Base-by-base conservation (phyloP, 805 yeast genomes). In the Barnettozyma sp. region DNA sequence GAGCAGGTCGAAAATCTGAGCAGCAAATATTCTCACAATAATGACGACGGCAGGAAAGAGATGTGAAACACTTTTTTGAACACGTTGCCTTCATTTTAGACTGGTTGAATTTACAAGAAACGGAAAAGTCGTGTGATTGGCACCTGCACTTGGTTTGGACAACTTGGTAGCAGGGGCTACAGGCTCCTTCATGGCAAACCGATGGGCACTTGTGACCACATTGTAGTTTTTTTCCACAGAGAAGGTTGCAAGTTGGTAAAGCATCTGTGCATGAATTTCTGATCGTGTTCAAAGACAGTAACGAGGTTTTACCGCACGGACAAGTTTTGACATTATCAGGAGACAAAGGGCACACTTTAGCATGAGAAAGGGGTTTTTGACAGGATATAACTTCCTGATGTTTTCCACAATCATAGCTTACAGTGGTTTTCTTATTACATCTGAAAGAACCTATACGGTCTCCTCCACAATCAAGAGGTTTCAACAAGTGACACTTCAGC, bases 191-290 rank as follows among this genome's bases (percentile, higher is more conserved):
- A 56, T 87, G 97, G 57, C 97, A 87, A 19, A 62, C 62, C 56
- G 73, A 66, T 39, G 67, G 64, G 57, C 96, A 87, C 41, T 62
- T 84, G 41, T 71, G 90, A 2, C 95, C 95, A 63, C 96, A 87
- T 0, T 66, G 56, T 26, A 85, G 56, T 7, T 38, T 35, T 54
- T 81, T 82, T 5, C 69, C 78, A 58, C 97, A 87, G 0, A 59
- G 58, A 4, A 65, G 50, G 6, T 67, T 76, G 61, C 97, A 87
- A 8, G 78, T 74, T 4, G 95, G 92, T 24, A 86, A 68, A 1
- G 86, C 81, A 44, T 85, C 95, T 2, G 81, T 65, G 58, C 97
- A 87, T 21, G 66, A 59, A 0, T 46, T 47, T 44, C 96, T 68
- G 7, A 53, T 43, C 7, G 57, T 60, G 5, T 36, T 43, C 11